Base-by-base conservation (phyloP, 352 stramenopile species). In the Phytopythium boreale region DNA sequence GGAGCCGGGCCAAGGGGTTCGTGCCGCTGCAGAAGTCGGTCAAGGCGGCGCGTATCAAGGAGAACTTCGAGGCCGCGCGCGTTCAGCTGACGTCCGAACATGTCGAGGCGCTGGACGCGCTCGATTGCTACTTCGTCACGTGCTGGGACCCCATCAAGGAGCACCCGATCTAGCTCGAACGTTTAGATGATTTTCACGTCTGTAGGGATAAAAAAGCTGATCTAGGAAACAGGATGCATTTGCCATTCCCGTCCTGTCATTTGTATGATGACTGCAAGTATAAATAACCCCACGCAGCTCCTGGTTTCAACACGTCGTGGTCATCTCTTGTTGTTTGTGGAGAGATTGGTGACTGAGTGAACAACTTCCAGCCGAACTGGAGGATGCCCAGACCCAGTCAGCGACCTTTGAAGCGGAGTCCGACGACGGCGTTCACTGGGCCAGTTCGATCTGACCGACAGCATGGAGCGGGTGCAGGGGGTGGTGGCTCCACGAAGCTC, bases 21-120 rank as follows among this genome's bases (percentile, higher is more conserved):
- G 69, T 90, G 55, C 75, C 82, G 36, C 65, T 92, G 56, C 81
- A 81, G 0, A 91, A 91, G 60, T 89, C 84, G 29, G 81, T 88
- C 52, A 77, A 76, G 2, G 62, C 73, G 34, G 64, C 65, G n/a
- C 78, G 82, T n/a, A 79, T 89, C 41, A 57, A 80, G 34, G 72
- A 90, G 62, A 90, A 91, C 62, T 51, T 88, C 6, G 75, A 75
- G 12, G 70, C 68, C 17, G 51, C 51, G 12, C 65, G 71, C 17
- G 24, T 92, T 20, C 55, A 66, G 52, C 61, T 92, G 29, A 70
- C 69, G 12, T 36, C 62, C 2, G 68, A 64, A 53, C 76, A 88
- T 46, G 65, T 92, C 22, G 69, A 67, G 20, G 72, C 65, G 10
- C 65, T 88, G 2, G 70, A 87, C 22, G 64, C 47, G 9, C 64